Evolutionary conservation across 1,139 yeast genomes (phyloP).

Genomic region (Trichomonascaceae sp.): DNA sequence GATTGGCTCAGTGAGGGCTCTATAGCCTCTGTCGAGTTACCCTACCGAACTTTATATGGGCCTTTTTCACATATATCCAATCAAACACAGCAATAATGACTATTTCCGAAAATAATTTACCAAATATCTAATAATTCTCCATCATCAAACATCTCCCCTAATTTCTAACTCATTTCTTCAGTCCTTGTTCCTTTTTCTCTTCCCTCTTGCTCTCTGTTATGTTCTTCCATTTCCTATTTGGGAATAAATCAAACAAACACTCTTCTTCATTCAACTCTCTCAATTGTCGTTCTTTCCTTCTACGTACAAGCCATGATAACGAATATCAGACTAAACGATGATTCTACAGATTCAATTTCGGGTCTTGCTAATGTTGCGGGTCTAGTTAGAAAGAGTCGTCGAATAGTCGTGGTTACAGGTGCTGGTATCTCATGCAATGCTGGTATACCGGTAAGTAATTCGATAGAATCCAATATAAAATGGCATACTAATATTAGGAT

Average conservation of each 20-base stretch:
- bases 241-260: slow-evolving; percentile 1
- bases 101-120: background rate
- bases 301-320: slow-evolving; percentile 10
- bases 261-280: background rate
- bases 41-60: too few species aligned
- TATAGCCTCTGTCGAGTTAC: too few species aligned
- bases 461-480: background rate
- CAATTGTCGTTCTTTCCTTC: background rate
- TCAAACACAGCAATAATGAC: background rate
- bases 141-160: background rate
- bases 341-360: background rate
- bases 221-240: background rate
- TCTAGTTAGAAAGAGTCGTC: slow-evolving; percentile 21
- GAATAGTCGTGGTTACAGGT: slow-evolving; percentile 53
- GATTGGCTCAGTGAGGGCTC: too few species aligned
- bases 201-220: background rate
- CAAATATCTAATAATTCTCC: background rate
- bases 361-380: slow-evolving; percentile 21
- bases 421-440: slow-evolving; percentile 97
- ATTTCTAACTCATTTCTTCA: background rate
- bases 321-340: slow-evolving; percentile 9
- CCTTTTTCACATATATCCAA: too few species aligned
- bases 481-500: slow-evolving; percentile 36
- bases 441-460: slow-evolving; percentile 62
- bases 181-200: background rate